Base-by-base conservation (phyloP, 345 rosid species). In the Gossypium bickii region DNA sequence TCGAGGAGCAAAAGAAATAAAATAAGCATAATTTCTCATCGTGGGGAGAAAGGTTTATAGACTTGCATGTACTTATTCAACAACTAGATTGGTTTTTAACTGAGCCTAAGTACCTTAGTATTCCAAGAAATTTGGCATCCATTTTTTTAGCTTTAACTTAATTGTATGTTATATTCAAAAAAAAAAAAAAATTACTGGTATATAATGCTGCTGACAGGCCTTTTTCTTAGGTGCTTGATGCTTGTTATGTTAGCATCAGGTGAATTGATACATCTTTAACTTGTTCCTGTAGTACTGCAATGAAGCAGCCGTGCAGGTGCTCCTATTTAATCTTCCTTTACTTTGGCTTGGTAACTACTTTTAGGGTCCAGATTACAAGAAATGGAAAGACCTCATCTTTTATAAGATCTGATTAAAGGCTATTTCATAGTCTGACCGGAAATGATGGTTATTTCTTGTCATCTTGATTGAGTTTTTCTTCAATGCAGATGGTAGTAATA, bases 401-500 rank as follows among this genome's bases (percentile, higher is more conserved):
- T 38, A 41, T 41, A 64, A 48, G 7, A 64, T 41, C 5, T 38
- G 25, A 43, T 38, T 10, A n/a, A 64, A 18, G n/a, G n/a, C 1
- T 63, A 17, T 67, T 45, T 22, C 52, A 20, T 67, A 44, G n/a
- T 12, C 29, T 66, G 70, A 66, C 18, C 5, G 9, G 44, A 67
- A 66, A 58, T 73, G 49, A 57, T 71, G 47, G 20, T 77, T 74
- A 22, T 64, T 10, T 44, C 57, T 76, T 38, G 71, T 48, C 72
- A 48, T 78, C 75, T 79, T 74, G 79, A 75, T 58, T 76, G 58
- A 52, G 80, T 80, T 83, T 57, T 75, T 85, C 73, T 80, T 74
- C 72, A 22, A 58, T 85, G 87, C 84, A 88, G 97, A 86, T 82
- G 59, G 67, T 70, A 78, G 82, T 80, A 82, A 76, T 70, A 69